phyloP scores from a whole-genome alignment of 2,329 filamentous ascomycete species.

The Penicillium sp. region DNA sequence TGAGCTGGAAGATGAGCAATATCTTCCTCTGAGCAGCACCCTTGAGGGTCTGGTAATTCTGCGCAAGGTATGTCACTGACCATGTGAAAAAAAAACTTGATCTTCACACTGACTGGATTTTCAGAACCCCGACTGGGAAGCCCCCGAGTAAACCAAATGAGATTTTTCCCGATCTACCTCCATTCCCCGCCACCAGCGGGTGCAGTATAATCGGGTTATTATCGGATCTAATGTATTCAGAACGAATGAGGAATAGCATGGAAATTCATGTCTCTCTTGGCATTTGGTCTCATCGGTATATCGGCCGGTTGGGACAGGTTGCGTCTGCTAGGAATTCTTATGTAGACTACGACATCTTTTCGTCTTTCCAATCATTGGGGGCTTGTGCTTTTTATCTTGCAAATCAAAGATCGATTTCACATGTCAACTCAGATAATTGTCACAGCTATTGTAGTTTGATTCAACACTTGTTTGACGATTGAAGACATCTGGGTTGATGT shows the following conservation, averaged over 20 bases:
- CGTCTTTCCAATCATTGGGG: background rate
- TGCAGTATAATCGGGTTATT: constrained; percentile 29
- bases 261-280: constrained; percentile 25
- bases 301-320: constrained; percentile 7
- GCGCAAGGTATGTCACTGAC: constrained; percentile 73
- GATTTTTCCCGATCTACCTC: constrained; percentile 24
- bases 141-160: constrained; percentile 39
- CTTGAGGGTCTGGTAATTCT: constrained; percentile 95
- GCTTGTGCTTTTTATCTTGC: background rate
- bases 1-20: constrained; percentile 96
- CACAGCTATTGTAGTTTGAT: background rate
- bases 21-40: constrained; percentile 86
- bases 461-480: background rate
- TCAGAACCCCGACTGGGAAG: constrained; percentile 53
- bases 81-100: background rate
- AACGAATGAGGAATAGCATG: constrained; percentile 40
- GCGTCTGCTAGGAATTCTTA: constrained; percentile 8
- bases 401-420: constrained; percentile 3
- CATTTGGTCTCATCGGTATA: constrained; percentile 16
- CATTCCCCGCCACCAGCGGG: constrained; percentile 24
- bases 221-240: constrained; percentile 42
- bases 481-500: background rate
- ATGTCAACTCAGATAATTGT: background rate
- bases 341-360: constrained; percentile 15
- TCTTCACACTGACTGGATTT: constrained; percentile 30